Evolutionary conservation across 2,329 filamentous ascomycete genomes (phyloP).

Genomic region (Neoascochyta sp.): DNA sequence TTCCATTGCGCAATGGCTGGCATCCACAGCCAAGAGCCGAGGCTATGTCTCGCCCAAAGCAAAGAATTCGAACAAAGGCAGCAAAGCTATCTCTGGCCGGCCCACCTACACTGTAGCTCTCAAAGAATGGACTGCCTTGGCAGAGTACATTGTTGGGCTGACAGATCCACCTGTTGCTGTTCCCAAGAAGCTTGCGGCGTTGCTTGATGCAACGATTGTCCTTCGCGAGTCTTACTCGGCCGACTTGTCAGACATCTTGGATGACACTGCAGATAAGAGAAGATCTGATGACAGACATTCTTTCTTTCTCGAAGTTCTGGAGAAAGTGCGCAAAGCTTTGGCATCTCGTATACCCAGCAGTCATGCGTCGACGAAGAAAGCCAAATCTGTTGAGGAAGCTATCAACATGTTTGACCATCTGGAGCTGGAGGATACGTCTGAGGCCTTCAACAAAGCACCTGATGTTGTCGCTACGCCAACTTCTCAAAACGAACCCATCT

Average conservation of each 20-base stretch:
- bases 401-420: conserved; percentile 38
- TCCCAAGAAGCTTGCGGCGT: conserved; percentile 26
- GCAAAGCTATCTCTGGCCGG: too few species aligned
- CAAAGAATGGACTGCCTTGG: conserved; percentile 41
- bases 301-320: conserved; percentile 37
- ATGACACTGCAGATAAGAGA: conserved; percentile 11
- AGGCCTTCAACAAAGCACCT: conserved; percentile 37
- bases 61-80: too few species aligned
- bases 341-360: conserved; percentile 5
- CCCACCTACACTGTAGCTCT: conserved; percentile 39
- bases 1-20: conserved; percentile 2
- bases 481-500: conserved; percentile 2
- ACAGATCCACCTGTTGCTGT: conserved; percentile 24
- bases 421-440: conserved; percentile 39
- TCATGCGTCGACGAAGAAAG: background rate
- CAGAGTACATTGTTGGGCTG: conserved; percentile 34
- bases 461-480: conserved; percentile 11
- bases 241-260: conserved; percentile 7
- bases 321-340: conserved; percentile 35
- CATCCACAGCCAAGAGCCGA: conserved; percentile 1
- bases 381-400: conserved; percentile 4
- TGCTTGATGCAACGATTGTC: conserved; percentile 41
- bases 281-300: conserved; percentile 25
- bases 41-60: conserved; percentile 2
- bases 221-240: conserved; percentile 29